Evolutionary conservation across 345 rosid genomes (phyloP).

Genomic region (Reutealis trisperma): DNA sequence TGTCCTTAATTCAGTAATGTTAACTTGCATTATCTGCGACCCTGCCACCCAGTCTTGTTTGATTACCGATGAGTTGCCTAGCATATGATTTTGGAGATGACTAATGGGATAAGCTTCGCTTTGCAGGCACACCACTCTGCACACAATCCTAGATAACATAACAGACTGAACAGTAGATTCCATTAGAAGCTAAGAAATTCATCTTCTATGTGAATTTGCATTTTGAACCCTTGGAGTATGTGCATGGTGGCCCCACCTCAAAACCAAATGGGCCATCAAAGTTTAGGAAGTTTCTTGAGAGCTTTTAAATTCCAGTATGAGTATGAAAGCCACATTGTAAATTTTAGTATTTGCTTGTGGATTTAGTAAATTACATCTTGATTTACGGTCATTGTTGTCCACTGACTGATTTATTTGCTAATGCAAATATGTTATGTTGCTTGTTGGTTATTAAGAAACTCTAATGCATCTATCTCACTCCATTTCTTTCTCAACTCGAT

Average conservation of each 20-base stretch:
- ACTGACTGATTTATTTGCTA: neutral
- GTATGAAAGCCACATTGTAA: neutral
- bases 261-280: too few relatives aligned
- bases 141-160: too few relatives aligned
- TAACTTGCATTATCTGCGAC: neutral
- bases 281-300: neutral
- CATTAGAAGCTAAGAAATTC: too few relatives aligned
- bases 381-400: neutral
- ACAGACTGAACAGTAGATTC: too few relatives aligned
- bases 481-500: neutral
- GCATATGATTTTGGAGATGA: too few relatives aligned
- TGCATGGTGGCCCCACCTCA: too few relatives aligned
- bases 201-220: too few relatives aligned
- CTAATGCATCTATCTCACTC: neutral
- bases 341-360: neutral
- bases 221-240: too few relatives aligned
- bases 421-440: neutral
- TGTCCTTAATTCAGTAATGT: neutral
- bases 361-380: neutral
- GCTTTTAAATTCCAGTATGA: neutral
- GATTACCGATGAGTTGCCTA: neutral
- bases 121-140: too few relatives aligned
- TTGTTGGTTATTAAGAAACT: conserved; percentile 9
- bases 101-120: too few relatives aligned
- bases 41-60: neutral